Conservation (phyloP, 805 yeast species). For the Torulaspora maleeae region DNA sequence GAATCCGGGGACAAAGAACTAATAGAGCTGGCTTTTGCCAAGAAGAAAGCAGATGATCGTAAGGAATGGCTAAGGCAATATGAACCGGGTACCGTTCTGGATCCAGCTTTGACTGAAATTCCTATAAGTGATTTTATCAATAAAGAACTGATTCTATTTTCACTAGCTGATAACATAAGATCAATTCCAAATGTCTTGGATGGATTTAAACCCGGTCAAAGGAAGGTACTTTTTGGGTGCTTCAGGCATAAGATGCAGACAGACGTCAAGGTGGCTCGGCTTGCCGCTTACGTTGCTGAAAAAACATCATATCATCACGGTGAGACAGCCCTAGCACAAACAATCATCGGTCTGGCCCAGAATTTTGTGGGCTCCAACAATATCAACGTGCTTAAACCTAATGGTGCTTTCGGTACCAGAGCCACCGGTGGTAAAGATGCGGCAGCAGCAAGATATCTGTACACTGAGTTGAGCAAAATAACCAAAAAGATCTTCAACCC, state of each 20-base stretch:
- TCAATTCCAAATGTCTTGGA: constrained; percentile 92
- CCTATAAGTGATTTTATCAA: constrained; percentile 93
- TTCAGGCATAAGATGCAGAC: constrained; percentile 67
- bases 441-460: constrained; percentile 96
- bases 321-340: constrained; percentile 79
- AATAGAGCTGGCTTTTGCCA: constrained; percentile 90
- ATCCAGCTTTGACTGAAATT: constrained; percentile 66
- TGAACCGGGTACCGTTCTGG: constrained; percentile 87
- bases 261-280: constrained; percentile 85
- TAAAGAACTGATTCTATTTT: constrained; percentile 88
- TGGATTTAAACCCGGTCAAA: constrained; percentile 95
- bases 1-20: constrained; percentile 70
- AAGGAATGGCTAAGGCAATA: constrained; percentile 94
- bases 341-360: constrained; percentile 92
- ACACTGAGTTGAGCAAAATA: constrained; percentile 72
- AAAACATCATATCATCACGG: constrained; percentile 95
- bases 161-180: constrained; percentile 94
- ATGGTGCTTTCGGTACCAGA: constrained; percentile 95
- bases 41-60: constrained; percentile 93
- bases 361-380: constrained; percentile 92
- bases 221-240: constrained; percentile 86
- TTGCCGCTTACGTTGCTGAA: constrained; percentile 85
- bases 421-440: constrained; percentile 97
- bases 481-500: constrained; percentile 75
- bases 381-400: constrained; percentile 76